Conservation (phyloP, 139 green algal species). For the Chlamydomonas sp. region DNA sequence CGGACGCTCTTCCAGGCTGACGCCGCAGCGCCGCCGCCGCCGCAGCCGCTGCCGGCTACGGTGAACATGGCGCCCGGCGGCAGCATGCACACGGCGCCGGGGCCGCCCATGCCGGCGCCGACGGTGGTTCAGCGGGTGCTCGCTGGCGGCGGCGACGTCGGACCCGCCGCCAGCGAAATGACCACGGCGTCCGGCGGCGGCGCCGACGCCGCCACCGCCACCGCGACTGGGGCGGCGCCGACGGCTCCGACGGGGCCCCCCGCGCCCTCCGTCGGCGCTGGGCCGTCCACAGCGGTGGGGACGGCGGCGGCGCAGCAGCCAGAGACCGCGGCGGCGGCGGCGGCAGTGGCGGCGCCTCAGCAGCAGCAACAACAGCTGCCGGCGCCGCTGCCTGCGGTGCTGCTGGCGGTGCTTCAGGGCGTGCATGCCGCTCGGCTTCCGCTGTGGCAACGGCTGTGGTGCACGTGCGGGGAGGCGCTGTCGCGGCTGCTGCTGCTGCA, state of each 20-base stretch:
- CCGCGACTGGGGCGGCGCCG: too few relatives aligned
- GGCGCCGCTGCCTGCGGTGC: not conserved
- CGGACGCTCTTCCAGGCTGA: not conserved
- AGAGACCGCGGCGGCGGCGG: not conserved
- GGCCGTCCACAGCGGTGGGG: too few relatives aligned
- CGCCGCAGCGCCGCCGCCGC: not conserved
- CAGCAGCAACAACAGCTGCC: not conserved
- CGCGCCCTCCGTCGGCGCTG: too few relatives aligned
- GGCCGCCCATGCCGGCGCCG: too few relatives aligned
- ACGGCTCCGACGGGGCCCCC: too few relatives aligned
- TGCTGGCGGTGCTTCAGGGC: not conserved
- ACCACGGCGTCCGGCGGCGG: too few relatives aligned
- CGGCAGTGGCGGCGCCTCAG: not conserved
- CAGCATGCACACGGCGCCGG: too few relatives aligned
- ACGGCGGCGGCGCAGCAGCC: not conserved
- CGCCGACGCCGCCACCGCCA: too few relatives aligned
- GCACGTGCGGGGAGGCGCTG: not conserved
- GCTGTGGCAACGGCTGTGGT: conserved; percentile 35
- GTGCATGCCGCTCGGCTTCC: not conserved
- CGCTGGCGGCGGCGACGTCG: too few relatives aligned
- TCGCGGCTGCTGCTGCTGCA: conserved; percentile 14
- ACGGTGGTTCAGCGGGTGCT: too few relatives aligned
- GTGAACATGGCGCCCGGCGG: too few relatives aligned
- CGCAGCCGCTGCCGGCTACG: not conserved
- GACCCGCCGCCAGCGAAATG: too few relatives aligned